Conservation (phyloP, 2,329 filamentous ascomycete species). For the Fusarium sp. region DNA sequence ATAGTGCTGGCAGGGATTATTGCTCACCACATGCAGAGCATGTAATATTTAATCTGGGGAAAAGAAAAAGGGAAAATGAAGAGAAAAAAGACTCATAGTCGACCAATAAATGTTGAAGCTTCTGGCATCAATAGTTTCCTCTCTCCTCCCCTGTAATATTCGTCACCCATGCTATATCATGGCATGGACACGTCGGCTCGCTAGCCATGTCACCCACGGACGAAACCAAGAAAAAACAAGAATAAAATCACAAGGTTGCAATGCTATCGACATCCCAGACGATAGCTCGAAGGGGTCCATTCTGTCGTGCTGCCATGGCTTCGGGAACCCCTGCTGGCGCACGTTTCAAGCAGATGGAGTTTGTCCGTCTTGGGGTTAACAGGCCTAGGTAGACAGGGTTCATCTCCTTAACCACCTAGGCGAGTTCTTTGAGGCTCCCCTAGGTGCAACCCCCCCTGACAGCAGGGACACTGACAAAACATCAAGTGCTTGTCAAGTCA, state of each 20-base stretch:
- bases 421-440: slow-evolving; percentile 29
- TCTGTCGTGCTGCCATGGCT: slow-evolving; percentile 31
- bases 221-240: slow-evolving; percentile 3
- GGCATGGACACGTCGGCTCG: neutral
- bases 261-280: slow-evolving; percentile 23
- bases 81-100: neutral
- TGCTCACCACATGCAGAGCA: neutral
- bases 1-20: neutral
- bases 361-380: slow-evolving; percentile 25
- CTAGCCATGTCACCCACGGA: neutral
- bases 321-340: slow-evolving; percentile 24
- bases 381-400: neutral
- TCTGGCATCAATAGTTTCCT: neutral
- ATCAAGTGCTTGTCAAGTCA: slow-evolving; percentile 18
- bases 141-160: neutral
- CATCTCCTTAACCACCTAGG: slow-evolving; percentile 9
- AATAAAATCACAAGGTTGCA: slow-evolving; percentile 28
- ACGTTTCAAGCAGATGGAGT: slow-evolving; percentile 36
- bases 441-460: neutral
- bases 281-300: slow-evolving; percentile 23
- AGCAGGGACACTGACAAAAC: neutral
- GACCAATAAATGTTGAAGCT: neutral
- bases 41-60: slow-evolving; percentile 2
- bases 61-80: neutral
- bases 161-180: slow-evolving; percentile 1